These are phyloP conservation scores for Adansonia rubrostipa DNA, from an alignment of 441 rosid genomes.

Conservation along the genomic window DNA sequence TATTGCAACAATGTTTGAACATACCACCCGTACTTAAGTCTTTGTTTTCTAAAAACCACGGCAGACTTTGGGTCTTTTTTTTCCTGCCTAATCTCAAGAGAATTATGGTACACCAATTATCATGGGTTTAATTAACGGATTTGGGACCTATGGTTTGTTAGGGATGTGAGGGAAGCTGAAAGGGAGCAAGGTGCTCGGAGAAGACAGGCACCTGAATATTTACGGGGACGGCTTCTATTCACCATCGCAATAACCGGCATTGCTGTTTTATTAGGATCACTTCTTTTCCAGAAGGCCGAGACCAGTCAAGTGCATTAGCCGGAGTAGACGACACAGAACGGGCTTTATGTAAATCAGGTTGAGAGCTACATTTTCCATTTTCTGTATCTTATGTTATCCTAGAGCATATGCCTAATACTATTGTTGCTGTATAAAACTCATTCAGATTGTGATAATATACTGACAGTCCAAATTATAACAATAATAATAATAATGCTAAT, in stretches of 20 bases:
- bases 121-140: slow-evolving; percentile 18
- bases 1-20: neutral
- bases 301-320: slow-evolving; percentile 50
- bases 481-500: no score
- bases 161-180: slow-evolving; percentile 66
- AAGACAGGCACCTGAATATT: slow-evolving; percentile 56
- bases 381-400: slow-evolving; percentile 33
- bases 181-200: slow-evolving; percentile 59
- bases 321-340: slow-evolving; percentile 25
- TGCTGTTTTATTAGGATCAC: slow-evolving; percentile 82
- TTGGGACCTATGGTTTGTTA: slow-evolving; percentile 30
- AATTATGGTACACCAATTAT: neutral
- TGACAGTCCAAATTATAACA: slow-evolving; percentile 21
- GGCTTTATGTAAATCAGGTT: slow-evolving; percentile 43
- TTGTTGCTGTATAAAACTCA: slow-evolving; percentile 25
- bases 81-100: neutral
- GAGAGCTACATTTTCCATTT: slow-evolving; percentile 30
- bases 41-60: neutral
- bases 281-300: slow-evolving; percentile 76
- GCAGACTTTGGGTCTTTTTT: neutral
- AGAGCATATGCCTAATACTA: slow-evolving; percentile 24
- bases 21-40: neutral
- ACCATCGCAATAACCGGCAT: slow-evolving; percentile 87
- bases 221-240: slow-evolving; percentile 65
- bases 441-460: slow-evolving; percentile 28